Base-by-base conservation (phyloP, 2,329 filamentous ascomycete species). In the Ramichloridium luteum region DNA sequence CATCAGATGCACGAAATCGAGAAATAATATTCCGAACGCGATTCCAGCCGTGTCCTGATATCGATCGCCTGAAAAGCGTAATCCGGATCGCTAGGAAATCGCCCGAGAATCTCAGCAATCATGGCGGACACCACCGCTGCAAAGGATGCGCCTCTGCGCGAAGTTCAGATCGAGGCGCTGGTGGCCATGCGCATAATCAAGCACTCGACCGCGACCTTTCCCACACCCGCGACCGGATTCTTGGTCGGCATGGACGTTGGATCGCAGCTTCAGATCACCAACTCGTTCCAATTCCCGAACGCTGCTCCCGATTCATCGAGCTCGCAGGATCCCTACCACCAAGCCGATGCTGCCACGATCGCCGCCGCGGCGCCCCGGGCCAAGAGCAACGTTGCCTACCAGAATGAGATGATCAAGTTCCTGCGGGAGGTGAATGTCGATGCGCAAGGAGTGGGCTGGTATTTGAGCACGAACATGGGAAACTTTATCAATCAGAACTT, bases 161-260 rank as follows among this genome's bases (percentile, higher is more conserved):
- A 83, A 61, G 83, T 94, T 52, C 84, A 93, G 68, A 79, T 96
- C 56, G 86, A 93, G 69, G 84, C 88, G 54, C 69, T 96, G 69
- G 88, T 93, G 53, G 82, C 93, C 49, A 88, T 94, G 80, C 93
- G 94, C 70, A 86, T 96, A 58, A 86, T 92, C 62, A 94, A 92
- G 65, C 86, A 94, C 68, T 84, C 82, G 65, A 80, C 84, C 36
- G 74, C 81, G 51, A 72, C 73, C 33, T 94, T 93, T 65, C 88
- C 88, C 29, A 88, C 84, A 31, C 77, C 77, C 35, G 84, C 85
- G 35, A 94, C 86, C 34, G 88, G 88, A 41, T 83, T 80, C 41
- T 73, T 94, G 40, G 85, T 94, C 38, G 90, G 90, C 49, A 86
- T 96, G 82, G 88, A 96, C 60, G 73, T 74, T 51, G 75, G 80